Evolutionary conservation across 1,139 yeast species (phyloP), one percentile per base, ranked within the genome.

Genomic region (Saccharomyces hybrid): DNA sequence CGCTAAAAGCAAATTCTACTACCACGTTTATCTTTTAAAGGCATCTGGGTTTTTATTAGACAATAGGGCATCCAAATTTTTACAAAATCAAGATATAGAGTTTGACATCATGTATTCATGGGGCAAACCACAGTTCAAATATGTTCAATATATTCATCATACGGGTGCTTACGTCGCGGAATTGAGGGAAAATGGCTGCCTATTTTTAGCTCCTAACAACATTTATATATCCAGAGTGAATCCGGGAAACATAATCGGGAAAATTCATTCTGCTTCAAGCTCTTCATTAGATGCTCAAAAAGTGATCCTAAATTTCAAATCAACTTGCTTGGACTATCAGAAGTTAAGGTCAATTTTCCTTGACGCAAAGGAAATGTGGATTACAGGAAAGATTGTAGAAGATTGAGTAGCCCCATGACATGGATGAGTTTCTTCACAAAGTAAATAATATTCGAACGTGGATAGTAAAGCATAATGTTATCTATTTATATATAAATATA

Each of bases 141-240:
- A 81, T 67, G 89, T 91, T 1, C 99, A 95, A 69, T 95, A 86
- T 65, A 84, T 95, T 54, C 99, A 95, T 69, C 79, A 77, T 59
- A 83, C 96, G 0, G 99, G 99, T 1, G 83, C 88, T 1, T 88
- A 91, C 60, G 81, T 95, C 55, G 96, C 95, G 3, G 98, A 95
- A 69, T 76, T 95, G 49, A 76, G 93, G 58, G 89, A 83, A 49
- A 85, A 84, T 61, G 96, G 96, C 20, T 86, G 83, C 55, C 79
- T 91, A 62, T 84, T 87, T 59, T 73, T 91, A 64, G 93, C 91
- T 0, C 95, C 95, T 2, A 87, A 86, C 63, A 87, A 87, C 67
- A 78, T 84, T 51, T 88, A 85, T 66, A 80, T 86, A 50, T 78
- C 87, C 0, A 73, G 93, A 54, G 79, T 83, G 13, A 82, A 84